These are phyloP conservation scores for Blastosporella zonata DNA, from an alignment of 1,284 basidiomycete species.

Conservation along the genomic window DNA sequence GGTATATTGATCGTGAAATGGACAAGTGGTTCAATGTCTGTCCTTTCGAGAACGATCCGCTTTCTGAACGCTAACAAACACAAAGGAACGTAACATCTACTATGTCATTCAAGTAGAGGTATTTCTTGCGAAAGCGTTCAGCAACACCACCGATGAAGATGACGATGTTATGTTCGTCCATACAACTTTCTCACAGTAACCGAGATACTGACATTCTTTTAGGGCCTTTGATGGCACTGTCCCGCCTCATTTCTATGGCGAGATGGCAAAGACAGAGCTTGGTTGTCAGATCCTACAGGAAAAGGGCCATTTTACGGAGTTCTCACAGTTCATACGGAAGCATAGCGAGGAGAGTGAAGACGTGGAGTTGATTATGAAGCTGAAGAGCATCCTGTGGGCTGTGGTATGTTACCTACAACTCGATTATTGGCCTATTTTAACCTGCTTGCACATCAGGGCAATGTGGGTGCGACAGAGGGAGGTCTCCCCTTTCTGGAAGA, in stretches of 20 bases:
- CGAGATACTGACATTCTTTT: not conserved
- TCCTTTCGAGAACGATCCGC: constrained; percentile 7
- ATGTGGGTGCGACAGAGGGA: constrained; percentile 86
- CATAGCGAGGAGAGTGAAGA: constrained; percentile 87
- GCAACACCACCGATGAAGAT: constrained; percentile 55
- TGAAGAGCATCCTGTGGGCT: constrained; percentile 97
- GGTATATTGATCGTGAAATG: constrained; percentile 93
- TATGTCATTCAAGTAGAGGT: constrained; percentile 90
- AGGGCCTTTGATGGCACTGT: constrained; percentile 85
- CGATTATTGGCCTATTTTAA: not conserved
- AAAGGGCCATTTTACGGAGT: constrained; percentile 89
- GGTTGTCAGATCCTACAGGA: constrained; percentile 89
- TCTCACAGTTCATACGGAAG: constrained; percentile 85
- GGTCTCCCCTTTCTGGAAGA: constrained; percentile 95
- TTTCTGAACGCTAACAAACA: constrained; percentile 5
- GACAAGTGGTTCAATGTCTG: constrained; percentile 92
- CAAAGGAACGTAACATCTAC: constrained; percentile 79
- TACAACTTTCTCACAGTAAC: not conserved
- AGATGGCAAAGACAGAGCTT: constrained; percentile 93
- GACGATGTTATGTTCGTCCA: constrained; percentile 57
- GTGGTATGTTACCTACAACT: constrained; percentile 60
- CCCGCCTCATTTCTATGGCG: constrained; percentile 96
- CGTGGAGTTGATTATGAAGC: constrained; percentile 76
- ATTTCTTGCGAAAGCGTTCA: constrained; percentile 77
- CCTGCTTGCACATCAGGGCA: constrained; percentile 59